Conservation (phyloP, 352 stramenopile genomes). For the Globisporangium acanthophoron region DNA sequence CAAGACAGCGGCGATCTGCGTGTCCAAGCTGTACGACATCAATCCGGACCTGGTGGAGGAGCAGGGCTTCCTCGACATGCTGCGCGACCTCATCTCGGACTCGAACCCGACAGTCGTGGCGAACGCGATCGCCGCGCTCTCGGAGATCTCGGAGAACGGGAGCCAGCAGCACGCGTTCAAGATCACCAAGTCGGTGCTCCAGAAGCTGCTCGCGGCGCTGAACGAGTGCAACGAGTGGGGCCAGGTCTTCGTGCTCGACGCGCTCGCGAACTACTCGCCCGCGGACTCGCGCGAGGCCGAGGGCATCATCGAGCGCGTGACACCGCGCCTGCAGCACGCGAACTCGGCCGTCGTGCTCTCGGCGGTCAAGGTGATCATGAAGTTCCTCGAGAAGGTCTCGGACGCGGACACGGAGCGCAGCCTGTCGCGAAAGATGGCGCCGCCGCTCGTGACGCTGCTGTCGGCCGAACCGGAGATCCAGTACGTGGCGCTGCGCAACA, state of each 20-base stretch:
- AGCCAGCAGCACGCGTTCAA: conserved; percentile 88
- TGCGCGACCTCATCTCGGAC: conserved; percentile 98
- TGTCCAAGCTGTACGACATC: conserved; percentile 99
- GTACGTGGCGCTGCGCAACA: conserved; percentile 99
- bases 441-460: conserved; percentile 97
- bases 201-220: conserved; percentile 97
- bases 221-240: conserved; percentile 99
- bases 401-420: conserved; percentile 89
- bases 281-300: conserved; percentile 95
- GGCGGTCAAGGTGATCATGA: conserved; percentile 96
- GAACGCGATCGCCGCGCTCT: conserved; percentile 97
- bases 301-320: conserved; percentile 98
- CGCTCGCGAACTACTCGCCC: conserved; percentile 93
- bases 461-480: conserved; percentile 98
- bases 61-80: conserved; percentile 93
- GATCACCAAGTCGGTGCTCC: conserved; percentile 95
- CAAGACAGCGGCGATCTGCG: conserved; percentile 99
- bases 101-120: conserved; percentile 98
- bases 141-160: conserved; percentile 96
- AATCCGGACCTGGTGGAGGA: conserved; percentile 96
- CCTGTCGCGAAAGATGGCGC: conserved; percentile 94
- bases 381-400: conserved; percentile 95
- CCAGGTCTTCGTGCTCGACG: conserved; percentile 98
- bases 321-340: conserved; percentile 95
- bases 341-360: conserved; percentile 98